These are phyloP conservation scores for Fraxinus greggii DNA, from an alignment of 305 asterid genomes.

Conservation along the genomic window DNA sequence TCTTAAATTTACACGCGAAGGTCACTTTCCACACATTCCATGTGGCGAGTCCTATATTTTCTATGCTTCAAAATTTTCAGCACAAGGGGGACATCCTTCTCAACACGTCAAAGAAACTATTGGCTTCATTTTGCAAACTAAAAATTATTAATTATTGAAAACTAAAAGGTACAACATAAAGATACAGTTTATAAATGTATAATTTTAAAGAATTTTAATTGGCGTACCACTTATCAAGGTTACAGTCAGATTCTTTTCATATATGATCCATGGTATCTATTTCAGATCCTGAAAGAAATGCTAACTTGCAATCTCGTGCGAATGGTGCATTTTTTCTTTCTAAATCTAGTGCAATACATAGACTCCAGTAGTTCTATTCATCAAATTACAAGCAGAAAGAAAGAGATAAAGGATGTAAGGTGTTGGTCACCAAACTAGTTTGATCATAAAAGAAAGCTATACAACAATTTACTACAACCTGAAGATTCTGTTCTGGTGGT, in stretches of 20 bases:
- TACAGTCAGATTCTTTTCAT: background rate
- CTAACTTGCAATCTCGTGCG: background rate
- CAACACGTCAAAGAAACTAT: background rate
- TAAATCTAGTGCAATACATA: background rate
- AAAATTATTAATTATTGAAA: background rate
- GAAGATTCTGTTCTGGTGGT: conserved; percentile 66
- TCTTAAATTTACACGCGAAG: background rate
- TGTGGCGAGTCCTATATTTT: background rate
- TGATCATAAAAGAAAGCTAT: conserved; percentile 4
- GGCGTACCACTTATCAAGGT: background rate
- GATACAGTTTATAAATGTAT: background rate
- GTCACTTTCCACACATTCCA: background rate
- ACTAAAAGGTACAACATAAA: background rate
- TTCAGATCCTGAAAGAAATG: background rate
- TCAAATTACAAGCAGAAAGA: background rate
- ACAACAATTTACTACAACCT: conserved; percentile 47
- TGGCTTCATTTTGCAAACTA: background rate
- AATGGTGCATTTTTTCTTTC: background rate
- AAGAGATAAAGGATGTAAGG: background rate
- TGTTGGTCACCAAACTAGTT: background rate
- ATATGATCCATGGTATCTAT: background rate
- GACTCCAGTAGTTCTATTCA: background rate
- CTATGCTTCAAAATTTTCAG: background rate
- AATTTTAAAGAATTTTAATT: background rate
- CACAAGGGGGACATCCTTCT: background rate